Conservation (phyloP, 2,329 filamentous ascomycete genomes). For the Simplicillium sp. region DNA sequence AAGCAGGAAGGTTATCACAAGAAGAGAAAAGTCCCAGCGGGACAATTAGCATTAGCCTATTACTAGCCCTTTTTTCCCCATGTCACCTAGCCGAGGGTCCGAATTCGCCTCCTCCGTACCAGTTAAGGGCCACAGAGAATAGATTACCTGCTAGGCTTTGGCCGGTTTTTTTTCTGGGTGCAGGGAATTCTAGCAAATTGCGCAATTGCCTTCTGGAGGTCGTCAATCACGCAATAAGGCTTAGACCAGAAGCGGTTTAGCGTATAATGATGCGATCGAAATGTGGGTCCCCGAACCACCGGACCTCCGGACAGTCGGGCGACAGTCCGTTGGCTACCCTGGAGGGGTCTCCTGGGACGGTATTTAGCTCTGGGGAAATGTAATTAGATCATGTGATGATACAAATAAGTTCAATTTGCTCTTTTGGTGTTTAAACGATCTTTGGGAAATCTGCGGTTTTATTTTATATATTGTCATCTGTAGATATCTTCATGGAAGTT, state of each 20-base stretch:
- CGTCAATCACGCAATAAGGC: constrained; percentile 29
- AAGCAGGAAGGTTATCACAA: background rate
- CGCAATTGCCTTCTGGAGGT: too few relatives aligned
- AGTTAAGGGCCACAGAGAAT: background rate
- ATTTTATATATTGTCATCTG: too few relatives aligned
- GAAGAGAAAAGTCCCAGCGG: too few relatives aligned
- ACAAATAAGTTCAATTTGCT: too few relatives aligned
- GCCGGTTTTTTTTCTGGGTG: constrained; percentile 5
- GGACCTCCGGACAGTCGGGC: background rate
- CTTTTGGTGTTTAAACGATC: too few relatives aligned
- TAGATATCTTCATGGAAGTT: too few relatives aligned
- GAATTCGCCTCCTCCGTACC: background rate
- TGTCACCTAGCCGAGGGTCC: background rate
- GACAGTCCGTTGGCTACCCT: too few relatives aligned
- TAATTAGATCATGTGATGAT: too few relatives aligned
- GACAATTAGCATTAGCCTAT: background rate
- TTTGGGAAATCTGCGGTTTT: too few relatives aligned
- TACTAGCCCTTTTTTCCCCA: background rate
- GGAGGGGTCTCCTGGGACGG: too few relatives aligned
- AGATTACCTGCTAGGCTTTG: constrained; percentile 1
- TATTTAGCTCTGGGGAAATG: too few relatives aligned
- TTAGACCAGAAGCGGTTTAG: constrained; percentile 21
- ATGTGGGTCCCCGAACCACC: background rate
- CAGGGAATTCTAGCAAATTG: too few relatives aligned
- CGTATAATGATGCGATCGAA: constrained; percentile 8